Base-by-base conservation (phyloP, 768 basidiomycete genomes). In the Auricularia sp. region DNA sequence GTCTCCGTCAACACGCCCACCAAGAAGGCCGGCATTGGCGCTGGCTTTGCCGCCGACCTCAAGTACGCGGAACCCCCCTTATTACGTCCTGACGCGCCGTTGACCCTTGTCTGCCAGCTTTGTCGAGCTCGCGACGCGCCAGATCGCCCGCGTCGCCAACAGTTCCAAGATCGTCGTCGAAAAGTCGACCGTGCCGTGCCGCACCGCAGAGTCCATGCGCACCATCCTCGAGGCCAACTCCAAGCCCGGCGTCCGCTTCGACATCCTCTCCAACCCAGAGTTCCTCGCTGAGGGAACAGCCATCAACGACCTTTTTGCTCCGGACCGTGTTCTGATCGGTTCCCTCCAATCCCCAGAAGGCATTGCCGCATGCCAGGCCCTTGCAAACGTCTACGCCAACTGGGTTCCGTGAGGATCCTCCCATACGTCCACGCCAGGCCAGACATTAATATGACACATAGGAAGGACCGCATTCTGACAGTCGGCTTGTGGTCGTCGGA, bases 401-500 rank as follows among this genome's bases (percentile, higher is more conserved):
- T 99, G 97, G 97, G 91, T 99, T 29, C 87, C 93, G 89, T 91
- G 70, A 79, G 89, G 84, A 35, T 62, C 44, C 7, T 56, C 62
- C 61, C 61, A 36, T 47, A 68, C 14, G 18, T 36, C 3, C 39
- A 34, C 33, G 36, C 21, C 21, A 3, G 51, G 39, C n/a, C 23
- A n/a, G 47, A 62, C 42, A 56, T n/a, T 10, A 59, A 59, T 44
- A 21, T 53, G 62, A 39, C 16, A 60, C 53, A 59, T 67, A 92
- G 90, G 34, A 79, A 75, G 66, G 85, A 93, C 3, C 83, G 83
- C 59, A 91, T 98, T 74, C 81, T 99, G 61, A 92, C 90, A 21
- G 97, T 98, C 69, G 96, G 97, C 68, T 83, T 99, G 35, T 99
- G 97, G 97, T 95, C 93, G 2, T 98, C 96, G 2, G 97, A 99